Evolutionary conservation across 1,284 basidiomycete species (phyloP).

Genomic region (Bjerkandera adusta): DNA sequence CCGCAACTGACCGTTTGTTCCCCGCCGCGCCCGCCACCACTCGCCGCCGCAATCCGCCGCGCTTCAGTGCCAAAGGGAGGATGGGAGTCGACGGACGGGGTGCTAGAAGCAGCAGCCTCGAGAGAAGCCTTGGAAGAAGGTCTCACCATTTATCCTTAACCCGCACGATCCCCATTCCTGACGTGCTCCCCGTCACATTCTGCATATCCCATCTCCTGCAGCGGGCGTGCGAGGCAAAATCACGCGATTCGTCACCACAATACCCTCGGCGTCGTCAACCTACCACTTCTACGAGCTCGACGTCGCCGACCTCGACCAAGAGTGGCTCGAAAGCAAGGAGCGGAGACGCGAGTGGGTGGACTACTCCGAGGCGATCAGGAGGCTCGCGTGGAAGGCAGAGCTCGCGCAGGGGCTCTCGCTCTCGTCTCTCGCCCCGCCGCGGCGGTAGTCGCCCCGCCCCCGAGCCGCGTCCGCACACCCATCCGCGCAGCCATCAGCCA

Average conservation of each 20-base stretch:
- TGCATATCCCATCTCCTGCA: slow-evolving; percentile 36
- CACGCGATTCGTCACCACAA: slow-evolving; percentile 74
- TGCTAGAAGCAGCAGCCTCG: slow-evolving; percentile 79
- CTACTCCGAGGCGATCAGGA: slow-evolving; percentile 69
- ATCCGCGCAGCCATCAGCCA: not conserved
- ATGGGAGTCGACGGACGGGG: slow-evolving; percentile 76
- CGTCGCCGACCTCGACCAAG: slow-evolving; percentile 65
- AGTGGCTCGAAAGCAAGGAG: slow-evolving; percentile 77
- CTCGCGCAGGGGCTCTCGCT: slow-evolving; percentile 68
- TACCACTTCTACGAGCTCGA: slow-evolving; percentile 88
- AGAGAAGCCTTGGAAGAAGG: slow-evolving; percentile 91
- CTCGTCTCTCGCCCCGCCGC: slow-evolving; percentile 63
- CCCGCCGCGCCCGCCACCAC: slow-evolving; percentile 7
- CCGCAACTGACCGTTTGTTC: slow-evolving; percentile 8
- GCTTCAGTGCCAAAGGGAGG: slow-evolving; percentile 79
- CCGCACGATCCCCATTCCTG: slow-evolving; percentile 63
- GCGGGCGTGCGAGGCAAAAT: slow-evolving; percentile 80
- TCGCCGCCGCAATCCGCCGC: not conserved
- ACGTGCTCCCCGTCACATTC: slow-evolving; percentile 38
- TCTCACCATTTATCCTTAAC: slow-evolving; percentile 79
- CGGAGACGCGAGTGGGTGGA: slow-evolving; percentile 82
- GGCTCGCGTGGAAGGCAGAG: slow-evolving; percentile 78
- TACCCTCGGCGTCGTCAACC: slow-evolving; percentile 69
- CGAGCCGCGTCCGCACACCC: not conserved
- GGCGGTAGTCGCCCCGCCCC: slow-evolving; percentile 22